These are phyloP conservation scores for Aphanomyces astaci DNA, from an alignment of 352 stramenopile species.

Conservation along the genomic window DNA sequence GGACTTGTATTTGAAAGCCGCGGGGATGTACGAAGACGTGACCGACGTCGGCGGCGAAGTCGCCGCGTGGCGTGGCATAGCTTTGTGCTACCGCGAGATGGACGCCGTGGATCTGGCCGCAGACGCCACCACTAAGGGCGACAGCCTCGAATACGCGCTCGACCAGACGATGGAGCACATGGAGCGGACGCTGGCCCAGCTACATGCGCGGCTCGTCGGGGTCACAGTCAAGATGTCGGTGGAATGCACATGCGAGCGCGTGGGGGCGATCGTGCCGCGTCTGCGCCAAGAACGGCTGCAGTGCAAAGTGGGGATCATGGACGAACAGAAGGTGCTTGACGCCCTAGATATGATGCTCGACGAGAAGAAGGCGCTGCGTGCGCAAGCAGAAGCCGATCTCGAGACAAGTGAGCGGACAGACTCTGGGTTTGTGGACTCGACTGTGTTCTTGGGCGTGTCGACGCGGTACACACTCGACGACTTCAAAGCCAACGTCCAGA, in stretches of 20 bases:
- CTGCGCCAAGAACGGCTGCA: slow-evolving; percentile 52
- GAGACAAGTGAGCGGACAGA: slow-evolving; percentile 59
- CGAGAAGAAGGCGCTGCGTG: slow-evolving; percentile 49
- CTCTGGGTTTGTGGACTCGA: slow-evolving; percentile 55
- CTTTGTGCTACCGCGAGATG: slow-evolving; percentile 49
- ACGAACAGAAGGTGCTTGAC: slow-evolving; percentile 43
- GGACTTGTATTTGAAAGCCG: slow-evolving; percentile 3
- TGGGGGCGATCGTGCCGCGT: slow-evolving; percentile 52
- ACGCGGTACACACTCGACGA: slow-evolving; percentile 64
- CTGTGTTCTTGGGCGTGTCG: slow-evolving; percentile 43
- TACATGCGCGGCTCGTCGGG: slow-evolving; percentile 53
- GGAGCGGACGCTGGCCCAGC: slow-evolving; percentile 31
- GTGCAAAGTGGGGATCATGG: slow-evolving; percentile 42
- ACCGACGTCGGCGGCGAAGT: slow-evolving; percentile 5
- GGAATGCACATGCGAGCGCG: slow-evolving; percentile 51
- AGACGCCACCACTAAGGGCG: slow-evolving; percentile 49
- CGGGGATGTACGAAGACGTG: background rate
- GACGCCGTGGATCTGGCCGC: slow-evolving; percentile 40
- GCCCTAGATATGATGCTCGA: slow-evolving; percentile 47
- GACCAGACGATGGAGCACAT: slow-evolving; percentile 39
- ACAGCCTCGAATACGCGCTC: slow-evolving; percentile 62
- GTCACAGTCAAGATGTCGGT: slow-evolving; percentile 53
- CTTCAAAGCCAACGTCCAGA: slow-evolving; percentile 67
- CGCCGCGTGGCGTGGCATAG: slow-evolving; percentile 30
- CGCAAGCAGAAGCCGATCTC: slow-evolving; percentile 53